phyloP scores from a whole-genome alignment of 495 filamentous ascomycete species.

The Friedmanniomyces simplex region DNA sequence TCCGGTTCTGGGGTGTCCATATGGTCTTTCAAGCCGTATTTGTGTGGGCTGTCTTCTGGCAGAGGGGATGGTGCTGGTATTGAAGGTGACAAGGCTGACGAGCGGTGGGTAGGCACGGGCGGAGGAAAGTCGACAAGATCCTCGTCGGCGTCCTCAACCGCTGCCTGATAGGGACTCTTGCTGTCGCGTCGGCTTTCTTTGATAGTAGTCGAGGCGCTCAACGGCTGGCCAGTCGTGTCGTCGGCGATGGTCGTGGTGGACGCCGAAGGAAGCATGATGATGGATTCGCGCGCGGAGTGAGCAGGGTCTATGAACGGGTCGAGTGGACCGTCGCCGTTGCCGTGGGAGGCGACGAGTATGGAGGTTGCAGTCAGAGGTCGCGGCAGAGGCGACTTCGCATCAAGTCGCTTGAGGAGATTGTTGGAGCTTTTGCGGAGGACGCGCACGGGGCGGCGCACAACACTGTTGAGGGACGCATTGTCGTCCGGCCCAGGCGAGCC shows the following conservation, averaged over 20 bases:
- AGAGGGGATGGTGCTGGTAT: conserved; percentile 17
- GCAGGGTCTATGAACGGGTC: conserved; percentile 8
- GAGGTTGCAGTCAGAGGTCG: conserved; percentile 12
- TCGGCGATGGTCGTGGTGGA: conserved; percentile 4
- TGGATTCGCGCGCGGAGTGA: conserved; percentile 2
- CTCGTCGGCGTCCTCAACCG: background rate
- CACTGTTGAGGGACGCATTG: conserved; percentile 9
- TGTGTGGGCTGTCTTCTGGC: conserved; percentile 22
- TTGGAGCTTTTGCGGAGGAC: conserved; percentile 18
- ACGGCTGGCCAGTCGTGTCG: background rate
- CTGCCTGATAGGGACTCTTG: background rate
- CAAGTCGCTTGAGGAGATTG: conserved; percentile 16
- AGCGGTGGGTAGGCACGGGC: background rate
- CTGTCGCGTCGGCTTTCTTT: background rate
- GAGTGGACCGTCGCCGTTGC: background rate
- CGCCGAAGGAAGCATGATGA: conserved; percentile 6
- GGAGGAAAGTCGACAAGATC: background rate
- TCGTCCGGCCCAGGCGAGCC: conserved; percentile 2
- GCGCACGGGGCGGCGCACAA: conserved; percentile 12
- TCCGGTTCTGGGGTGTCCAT: conserved; percentile 18
- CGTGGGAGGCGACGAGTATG: background rate
- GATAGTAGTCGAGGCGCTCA: conserved; percentile 15
- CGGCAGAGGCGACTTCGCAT: conserved; percentile 15
- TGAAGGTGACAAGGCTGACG: conserved; percentile 12
- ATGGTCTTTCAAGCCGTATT: conserved; percentile 19